A percentile compares a stretch with the other conserved stretches of the same genome.
phyloP scores from a whole-genome alignment of 306 rosid species.

The Begonia peltatifolia region DNA sequence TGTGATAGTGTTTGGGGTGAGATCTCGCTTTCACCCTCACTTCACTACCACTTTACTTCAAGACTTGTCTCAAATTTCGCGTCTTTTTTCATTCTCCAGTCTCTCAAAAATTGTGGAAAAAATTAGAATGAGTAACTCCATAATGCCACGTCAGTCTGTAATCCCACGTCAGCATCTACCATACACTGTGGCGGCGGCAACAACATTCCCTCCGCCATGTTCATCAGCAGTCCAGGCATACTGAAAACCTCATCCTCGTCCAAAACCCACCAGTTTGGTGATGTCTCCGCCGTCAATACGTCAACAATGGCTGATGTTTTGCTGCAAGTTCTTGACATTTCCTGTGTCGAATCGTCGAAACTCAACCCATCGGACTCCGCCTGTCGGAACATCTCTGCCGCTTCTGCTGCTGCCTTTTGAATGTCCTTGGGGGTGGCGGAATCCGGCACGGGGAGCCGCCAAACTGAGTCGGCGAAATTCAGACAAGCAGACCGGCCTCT shows the following conservation, averaged over 20 bases:
- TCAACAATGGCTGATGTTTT: too few species aligned
- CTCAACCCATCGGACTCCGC: slow-evolving; percentile 6
- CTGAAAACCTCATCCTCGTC: slow-evolving; percentile 30
- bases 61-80: not conserved
- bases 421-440: slow-evolving; percentile 40
- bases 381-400: slow-evolving; percentile 55
- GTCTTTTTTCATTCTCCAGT: not conserved
- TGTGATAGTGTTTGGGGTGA: too few species aligned
- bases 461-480: slow-evolving; percentile 58
- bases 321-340: too few species aligned
- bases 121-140: slow-evolving; percentile 44
- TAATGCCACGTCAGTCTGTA: slow-evolving; percentile 35
- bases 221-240: slow-evolving; percentile 39
- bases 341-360: not conserved
- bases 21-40: too few species aligned
- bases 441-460: slow-evolving; percentile 44
- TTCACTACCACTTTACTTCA: not conserved
- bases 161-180: slow-evolving; percentile 26
- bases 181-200: slow-evolving; percentile 41
- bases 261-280: not conserved
- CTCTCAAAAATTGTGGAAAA: not conserved
- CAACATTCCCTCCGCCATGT: slow-evolving; percentile 54
- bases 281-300: too few species aligned
- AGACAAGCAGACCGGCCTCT: slow-evolving; percentile 47
- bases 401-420: slow-evolving; percentile 43